phyloP scores from a whole-genome alignment of 2,329 filamentous ascomycete genomes.

The Monosporascus sp. region DNA sequence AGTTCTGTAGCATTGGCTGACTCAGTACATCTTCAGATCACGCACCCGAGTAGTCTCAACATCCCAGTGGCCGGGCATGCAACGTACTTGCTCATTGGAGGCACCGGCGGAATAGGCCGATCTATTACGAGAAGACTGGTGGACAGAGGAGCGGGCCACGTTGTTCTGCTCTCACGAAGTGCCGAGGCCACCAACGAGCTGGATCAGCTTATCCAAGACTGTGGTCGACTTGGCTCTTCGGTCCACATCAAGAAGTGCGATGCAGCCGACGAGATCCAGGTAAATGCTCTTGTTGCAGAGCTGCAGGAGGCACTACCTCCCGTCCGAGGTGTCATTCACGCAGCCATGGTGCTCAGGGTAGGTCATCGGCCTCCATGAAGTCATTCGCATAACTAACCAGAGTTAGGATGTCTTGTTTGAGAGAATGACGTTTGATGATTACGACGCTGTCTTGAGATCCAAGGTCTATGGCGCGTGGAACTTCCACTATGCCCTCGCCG shows the following conservation, averaged over 20 bases:
- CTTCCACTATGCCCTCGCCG: conserved; percentile 40
- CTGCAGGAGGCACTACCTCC: conserved; percentile 32
- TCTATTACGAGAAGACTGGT: conserved; percentile 46
- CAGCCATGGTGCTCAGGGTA: conserved; percentile 45
- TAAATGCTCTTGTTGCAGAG: conserved; percentile 32
- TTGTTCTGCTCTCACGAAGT: conserved; percentile 44
- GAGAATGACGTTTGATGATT: conserved; percentile 47
- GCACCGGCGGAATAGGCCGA: conserved; percentile 46
- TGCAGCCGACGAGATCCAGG: conserved; percentile 35
- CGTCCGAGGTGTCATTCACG: conserved; percentile 41
- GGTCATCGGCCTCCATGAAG: conserved; percentile 15
- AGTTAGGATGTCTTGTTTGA: conserved; percentile 42
- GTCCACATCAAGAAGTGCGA: conserved; percentile 45
- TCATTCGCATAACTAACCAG: conserved; percentile 3
- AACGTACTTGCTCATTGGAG: conserved; percentile 47
- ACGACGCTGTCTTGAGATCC: conserved; percentile 40
- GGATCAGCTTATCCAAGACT: conserved; percentile 35
- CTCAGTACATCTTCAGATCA: conserved; percentile 38
- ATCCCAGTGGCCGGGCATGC: conserved; percentile 34
- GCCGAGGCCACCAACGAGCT: conserved; percentile 36
- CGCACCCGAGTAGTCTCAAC: conserved; percentile 28
- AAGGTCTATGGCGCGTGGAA: conserved; percentile 52
- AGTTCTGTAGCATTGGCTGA: conserved; percentile 4
- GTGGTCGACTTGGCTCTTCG: conserved; percentile 32
- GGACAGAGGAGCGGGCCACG: conserved; percentile 39